Base-by-base conservation (phyloP, 2,329 filamentous ascomycete genomes). In the Tolypocladium endophyticum region DNA sequence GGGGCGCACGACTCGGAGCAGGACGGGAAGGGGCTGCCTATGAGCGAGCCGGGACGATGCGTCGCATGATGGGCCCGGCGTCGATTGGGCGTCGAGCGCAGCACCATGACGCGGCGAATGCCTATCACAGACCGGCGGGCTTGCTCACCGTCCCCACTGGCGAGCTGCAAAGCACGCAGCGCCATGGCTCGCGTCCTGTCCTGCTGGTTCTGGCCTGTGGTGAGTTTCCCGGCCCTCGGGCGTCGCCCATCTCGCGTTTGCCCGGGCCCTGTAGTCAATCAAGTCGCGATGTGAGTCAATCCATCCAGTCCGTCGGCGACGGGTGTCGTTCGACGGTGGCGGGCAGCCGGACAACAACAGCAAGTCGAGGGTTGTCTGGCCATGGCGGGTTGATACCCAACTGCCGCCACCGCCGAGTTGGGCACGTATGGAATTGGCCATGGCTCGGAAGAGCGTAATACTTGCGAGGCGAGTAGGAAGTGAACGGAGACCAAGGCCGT, bases 21-120 rank as follows among this genome's bases (percentile, higher is more conserved):
- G 39, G 30, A 41, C 30, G 57, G 57, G 39, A 53, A 12, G 30
- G 11, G 55, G 50, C 33, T 58, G 60, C 33, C 36, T 57, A 59
- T 58, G 53, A 58, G 60, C 45, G 47, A 33, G 45, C 56, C 56
- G 38, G 18, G 55, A 20, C 41, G 38, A 50, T 23, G 11, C 45
- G 20, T 7, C 59, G 60, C 60, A 61, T 59, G 60, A 61, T n/a
- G 60, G 55, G 25, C 41, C 43, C 45, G 45, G 35, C 55, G 45
- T 28, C 58, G 53, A 61, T 59, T 59, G 60, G 60, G 55, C 55
- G 23, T 30, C 16, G 36, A n/a, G 38, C 55, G 55, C 20, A 30
- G 50, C 50, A 35, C 55, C 38, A 56, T 43, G 55, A 56, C 55
- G 54, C 53, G 35, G n/a, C 25, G 55, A 25, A 23, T 56, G 36